Evolutionary conservation across 495 filamentous ascomycete genomes (phyloP), one percentile per base, ranked within the genome.

Genomic region (Delitschia confertaspora): DNA sequence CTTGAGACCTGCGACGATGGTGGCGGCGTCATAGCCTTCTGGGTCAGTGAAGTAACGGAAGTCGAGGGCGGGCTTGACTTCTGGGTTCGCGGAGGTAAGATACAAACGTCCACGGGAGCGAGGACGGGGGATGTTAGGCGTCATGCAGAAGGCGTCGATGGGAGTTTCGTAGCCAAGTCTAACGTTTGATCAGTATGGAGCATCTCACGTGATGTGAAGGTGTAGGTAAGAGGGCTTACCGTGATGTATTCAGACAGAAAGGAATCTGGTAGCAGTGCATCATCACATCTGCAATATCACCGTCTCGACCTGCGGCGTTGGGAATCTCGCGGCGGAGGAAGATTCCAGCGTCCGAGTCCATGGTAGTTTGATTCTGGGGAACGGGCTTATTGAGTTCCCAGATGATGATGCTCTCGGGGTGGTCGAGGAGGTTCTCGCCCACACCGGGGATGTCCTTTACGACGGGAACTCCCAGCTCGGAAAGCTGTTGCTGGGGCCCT

Each of bases 241-340:
- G 49, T 1, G 57, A 26, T 11, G 66, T 68, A 51, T 68, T 68
- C 51, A 61, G 51, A 40, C 76, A 80, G 63, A 87, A 87, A 23
- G 83, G 84, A 42, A 87, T 87, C 62, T 91, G 85, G 63, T 88
- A 88, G 70, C 83, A 88, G 65, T 91, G 85, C 83, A 88, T 86
- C 84, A 88, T 88, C 42, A 91, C 62, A 55, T 91, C 83, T 42
- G 79, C 79, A 26, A 78, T 75, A 31, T 78, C 73, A 49, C 78
- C 79, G 50, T 85, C 82, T 7, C 37, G 16, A 8, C 73, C 74
- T 7, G 75, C 75, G 7, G 81, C 79, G 38, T 81, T 75, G 19
- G 72, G 68, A 16, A 63, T 53, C 55, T 86, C 75, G 8, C 85
- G 80, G 24, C 82, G 82, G 30, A 88, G 65, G 69, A 91, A 91